A percentile compares a stretch with the other conserved stretches of the same genome.
Conservation (phyloP, 129 eudicot species). For the Escallonia herrerae region DNA sequence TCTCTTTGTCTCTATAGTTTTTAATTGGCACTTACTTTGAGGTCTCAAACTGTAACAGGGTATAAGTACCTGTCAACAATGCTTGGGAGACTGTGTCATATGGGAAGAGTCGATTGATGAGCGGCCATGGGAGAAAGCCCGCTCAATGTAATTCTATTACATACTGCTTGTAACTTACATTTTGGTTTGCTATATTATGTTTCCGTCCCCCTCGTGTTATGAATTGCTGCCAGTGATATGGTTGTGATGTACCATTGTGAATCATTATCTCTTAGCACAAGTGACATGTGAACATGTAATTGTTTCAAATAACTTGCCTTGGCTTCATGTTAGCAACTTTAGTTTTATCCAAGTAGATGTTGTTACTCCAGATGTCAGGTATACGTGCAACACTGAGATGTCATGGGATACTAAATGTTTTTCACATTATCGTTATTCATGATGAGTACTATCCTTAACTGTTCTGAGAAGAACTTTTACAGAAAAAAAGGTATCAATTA, state of each 20-base stretch:
- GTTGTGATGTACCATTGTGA: neutral
- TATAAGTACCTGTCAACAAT: conserved; percentile 60
- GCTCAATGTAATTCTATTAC: conserved; percentile 58
- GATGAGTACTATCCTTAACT: neutral
- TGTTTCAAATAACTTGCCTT: neutral
- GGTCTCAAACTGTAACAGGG: conserved; percentile 48
- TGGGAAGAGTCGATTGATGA: conserved; percentile 99
- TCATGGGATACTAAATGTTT: too few relatives aligned
- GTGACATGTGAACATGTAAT: neutral
- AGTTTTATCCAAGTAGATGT: too few relatives aligned
- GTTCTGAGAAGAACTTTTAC: too few relatives aligned
- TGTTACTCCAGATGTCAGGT: too few relatives aligned
- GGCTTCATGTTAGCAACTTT: too few relatives aligned
- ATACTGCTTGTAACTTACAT: conserved; percentile 10
- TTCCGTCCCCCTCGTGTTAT: neutral
- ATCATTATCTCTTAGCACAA: neutral
- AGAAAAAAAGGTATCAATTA: too few relatives aligned
- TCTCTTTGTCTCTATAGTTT: neutral
- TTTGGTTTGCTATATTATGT: neutral
- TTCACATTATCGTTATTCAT: too few relatives aligned
- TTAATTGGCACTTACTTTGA: too few relatives aligned
- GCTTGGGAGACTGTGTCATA: conserved; percentile 88
- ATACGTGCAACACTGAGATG: too few relatives aligned
- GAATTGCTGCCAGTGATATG: neutral
- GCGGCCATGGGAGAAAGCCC: conserved; percentile 97